Evolutionary conservation across 768 basidiomycete species (phyloP).

Genomic region (Clitopilus passeckerianus): DNA sequence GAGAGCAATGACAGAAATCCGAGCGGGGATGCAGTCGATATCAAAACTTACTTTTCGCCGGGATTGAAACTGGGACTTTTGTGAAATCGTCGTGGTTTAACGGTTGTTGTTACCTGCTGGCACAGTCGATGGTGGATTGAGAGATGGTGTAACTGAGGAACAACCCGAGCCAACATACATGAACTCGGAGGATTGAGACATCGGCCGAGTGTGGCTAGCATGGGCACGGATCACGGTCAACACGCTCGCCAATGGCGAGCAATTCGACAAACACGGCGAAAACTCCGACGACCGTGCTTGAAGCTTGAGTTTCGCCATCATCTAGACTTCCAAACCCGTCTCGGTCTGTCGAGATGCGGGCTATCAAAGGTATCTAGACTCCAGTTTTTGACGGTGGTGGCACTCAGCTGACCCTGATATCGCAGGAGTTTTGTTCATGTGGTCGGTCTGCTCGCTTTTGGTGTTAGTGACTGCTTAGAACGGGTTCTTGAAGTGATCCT

Average conservation of each 20-base stretch:
- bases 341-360: not conserved
- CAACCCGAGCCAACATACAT: not conserved
- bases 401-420: not conserved
- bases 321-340: not conserved
- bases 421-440: not conserved
- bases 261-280: too few relatives aligned
- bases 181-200: not conserved
- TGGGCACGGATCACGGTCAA: not conserved
- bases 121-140: not conserved
- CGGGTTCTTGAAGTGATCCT: constrained; percentile 52
- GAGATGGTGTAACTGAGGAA: not conserved
- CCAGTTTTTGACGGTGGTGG: not conserved
- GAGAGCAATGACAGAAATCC: not conserved
- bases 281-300: not conserved
- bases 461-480: not conserved
- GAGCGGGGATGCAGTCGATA: not conserved
- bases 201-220: not conserved
- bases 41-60: not conserved
- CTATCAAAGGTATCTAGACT: not conserved
- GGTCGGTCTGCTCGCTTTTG: not conserved
- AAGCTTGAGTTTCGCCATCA: not conserved
- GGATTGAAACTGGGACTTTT: not conserved
- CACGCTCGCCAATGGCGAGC: not conserved
- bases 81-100: not conserved
- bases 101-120: too few relatives aligned